A percentile compares a stretch with the other conserved stretches of the same genome.
Conservation (phyloP, 352 stramenopile species). For the Phytophthora megakarya region DNA sequence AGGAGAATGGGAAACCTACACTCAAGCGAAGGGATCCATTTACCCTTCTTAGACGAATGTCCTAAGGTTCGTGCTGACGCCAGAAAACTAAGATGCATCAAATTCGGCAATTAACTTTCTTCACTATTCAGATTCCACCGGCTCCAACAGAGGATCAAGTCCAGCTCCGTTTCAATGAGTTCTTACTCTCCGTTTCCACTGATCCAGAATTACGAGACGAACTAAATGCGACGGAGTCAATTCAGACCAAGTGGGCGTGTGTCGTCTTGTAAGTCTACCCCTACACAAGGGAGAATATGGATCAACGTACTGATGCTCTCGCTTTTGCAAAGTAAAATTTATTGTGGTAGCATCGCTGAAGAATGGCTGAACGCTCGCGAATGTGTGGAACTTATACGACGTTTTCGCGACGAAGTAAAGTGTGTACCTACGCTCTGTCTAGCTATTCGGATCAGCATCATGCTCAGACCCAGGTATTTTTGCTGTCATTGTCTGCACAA, state of each 20-base stretch:
- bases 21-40: constrained; percentile 41
- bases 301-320: not conserved
- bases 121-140: constrained; percentile 51
- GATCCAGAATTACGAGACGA: constrained; percentile 42
- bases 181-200: constrained; percentile 41
- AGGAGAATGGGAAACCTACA: constrained; percentile 54
- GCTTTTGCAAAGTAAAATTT: constrained; percentile 47
- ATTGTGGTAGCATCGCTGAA: constrained; percentile 35
- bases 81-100: not conserved
- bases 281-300: not conserved
- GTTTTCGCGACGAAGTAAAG: constrained; percentile 42
- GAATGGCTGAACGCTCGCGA: constrained; percentile 57
- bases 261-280: constrained; percentile 55
- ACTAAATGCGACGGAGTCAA: constrained; percentile 46
- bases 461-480: constrained; percentile 52
- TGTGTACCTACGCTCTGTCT: constrained; percentile 56
- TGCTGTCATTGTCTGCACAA: not conserved
- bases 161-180: constrained; percentile 47
- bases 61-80: constrained; percentile 42
- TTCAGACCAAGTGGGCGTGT: constrained; percentile 75
- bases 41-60: constrained; percentile 63
- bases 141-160: constrained; percentile 45
- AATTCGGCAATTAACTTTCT: constrained; percentile 10
- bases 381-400: constrained; percentile 55
- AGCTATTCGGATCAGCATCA: constrained; percentile 66